A percentile compares a stretch with the other conserved stretches of the same genome.
Evolutionary conservation across 805 yeast genomes (phyloP).

Genomic region (Ogataea kodamae): DNA sequence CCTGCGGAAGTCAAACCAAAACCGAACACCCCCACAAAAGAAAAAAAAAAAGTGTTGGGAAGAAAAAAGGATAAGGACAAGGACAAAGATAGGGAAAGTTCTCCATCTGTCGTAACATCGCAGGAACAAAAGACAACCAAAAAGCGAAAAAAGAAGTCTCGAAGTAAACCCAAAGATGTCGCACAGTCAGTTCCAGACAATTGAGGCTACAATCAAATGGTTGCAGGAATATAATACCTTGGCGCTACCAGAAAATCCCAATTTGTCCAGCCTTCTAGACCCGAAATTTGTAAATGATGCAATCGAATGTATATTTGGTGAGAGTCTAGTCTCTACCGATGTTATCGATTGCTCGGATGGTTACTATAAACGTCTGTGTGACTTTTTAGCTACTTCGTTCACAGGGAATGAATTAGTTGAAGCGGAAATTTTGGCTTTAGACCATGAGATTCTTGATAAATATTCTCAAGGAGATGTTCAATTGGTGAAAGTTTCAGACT

Average conservation of each 20-base stretch:
- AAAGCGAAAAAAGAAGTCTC: conserved; percentile 1
- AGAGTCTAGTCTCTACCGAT: conserved; percentile 13
- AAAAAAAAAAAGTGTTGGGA: conserved; percentile 3
- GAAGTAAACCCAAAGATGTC: conserved; percentile 1
- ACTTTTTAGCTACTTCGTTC: conserved; percentile 13
- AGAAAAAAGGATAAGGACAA: conserved; percentile 8
- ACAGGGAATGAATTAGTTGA: conserved; percentile 18
- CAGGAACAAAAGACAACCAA: conserved; percentile 1
- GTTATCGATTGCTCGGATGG: conserved; percentile 4
- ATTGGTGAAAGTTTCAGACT: conserved; percentile 5
- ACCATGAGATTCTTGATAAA: conserved; percentile 11
- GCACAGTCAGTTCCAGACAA: conserved; percentile 14
- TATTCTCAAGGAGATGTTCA: conserved; percentile 4
- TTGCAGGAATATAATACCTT: conserved; percentile 22
- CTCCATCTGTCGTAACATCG: too few species aligned
- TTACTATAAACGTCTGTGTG: conserved; percentile 12
- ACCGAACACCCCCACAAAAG: too few species aligned
- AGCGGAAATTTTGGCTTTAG: conserved; percentile 11
- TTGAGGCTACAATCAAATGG: conserved; percentile 25
- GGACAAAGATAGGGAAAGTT: too few species aligned
- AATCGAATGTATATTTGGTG: conserved; percentile 20
- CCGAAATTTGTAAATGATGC: conserved; percentile 19
- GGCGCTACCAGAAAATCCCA: conserved; percentile 12
- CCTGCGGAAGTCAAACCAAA: too few species aligned
- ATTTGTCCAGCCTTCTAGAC: conserved; percentile 12